Conservation (phyloP, 2,329 filamentous ascomycete species). For the Onygenales sp. region DNA sequence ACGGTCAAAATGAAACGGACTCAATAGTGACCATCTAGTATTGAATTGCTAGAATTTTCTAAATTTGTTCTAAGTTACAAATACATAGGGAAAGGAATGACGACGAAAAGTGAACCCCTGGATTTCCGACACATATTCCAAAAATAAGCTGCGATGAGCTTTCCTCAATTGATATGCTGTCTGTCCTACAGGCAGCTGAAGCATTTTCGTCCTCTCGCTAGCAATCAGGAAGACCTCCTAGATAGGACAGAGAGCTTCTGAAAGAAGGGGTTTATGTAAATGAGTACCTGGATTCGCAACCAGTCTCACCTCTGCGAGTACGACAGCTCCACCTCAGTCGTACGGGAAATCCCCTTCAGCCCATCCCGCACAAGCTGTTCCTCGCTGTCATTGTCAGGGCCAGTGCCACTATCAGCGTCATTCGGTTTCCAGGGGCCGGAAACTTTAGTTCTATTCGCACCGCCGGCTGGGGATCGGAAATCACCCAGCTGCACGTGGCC, state of each 20-base stretch:
- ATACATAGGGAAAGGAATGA: no score
- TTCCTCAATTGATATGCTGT: no score
- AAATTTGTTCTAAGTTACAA: no score
- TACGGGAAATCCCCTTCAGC: not conserved
- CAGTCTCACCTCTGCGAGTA: not conserved
- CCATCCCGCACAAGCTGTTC: not conserved
- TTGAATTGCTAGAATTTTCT: no score
- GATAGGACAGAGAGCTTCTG: not conserved
- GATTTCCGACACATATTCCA: no score
- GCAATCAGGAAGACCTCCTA: no score
- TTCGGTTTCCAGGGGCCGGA: not conserved
- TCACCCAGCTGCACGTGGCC: not conserved
- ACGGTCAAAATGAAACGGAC: no score
- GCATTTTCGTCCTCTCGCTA: no score
- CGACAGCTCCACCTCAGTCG: not conserved
- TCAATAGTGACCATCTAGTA: no score
- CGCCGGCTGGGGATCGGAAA: not conserved
- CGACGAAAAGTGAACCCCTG: no score
- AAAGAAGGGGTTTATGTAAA: not conserved
- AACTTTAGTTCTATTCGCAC: not conserved
- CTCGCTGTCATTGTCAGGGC: slow-evolving; percentile 1
- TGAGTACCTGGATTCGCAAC: not conserved
- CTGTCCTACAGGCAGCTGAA: no score
- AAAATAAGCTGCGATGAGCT: no score
- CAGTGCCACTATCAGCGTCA: not conserved